Evolutionary conservation across 306 rosid species (phyloP).

Genomic region (Sesbania bispinosa): DNA sequence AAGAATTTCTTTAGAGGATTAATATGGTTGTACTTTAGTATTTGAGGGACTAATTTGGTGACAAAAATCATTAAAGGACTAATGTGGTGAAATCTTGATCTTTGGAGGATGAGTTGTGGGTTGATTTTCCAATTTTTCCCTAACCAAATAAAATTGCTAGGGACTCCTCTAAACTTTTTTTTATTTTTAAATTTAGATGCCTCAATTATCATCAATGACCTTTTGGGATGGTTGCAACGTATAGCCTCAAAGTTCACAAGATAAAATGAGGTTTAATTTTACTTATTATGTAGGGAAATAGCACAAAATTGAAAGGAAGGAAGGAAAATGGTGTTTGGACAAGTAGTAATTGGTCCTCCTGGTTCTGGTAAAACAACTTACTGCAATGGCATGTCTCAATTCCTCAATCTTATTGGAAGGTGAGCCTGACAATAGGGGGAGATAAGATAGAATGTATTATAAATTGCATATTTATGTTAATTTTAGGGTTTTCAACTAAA

Average conservation of each 20-base stretch:
- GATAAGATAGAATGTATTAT: not conserved
- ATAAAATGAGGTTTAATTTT: not conserved
- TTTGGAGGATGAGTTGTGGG: not conserved
- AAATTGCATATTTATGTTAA: too few species aligned
- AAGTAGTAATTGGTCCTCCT: slow-evolving; percentile 93
- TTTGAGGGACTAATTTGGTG: not conserved
- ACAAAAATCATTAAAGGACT: not conserved
- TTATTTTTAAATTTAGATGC: too few species aligned
- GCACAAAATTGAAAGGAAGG: not conserved
- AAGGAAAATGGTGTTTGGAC: slow-evolving; percentile 45
- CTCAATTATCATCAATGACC: too few species aligned
- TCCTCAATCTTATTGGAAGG: slow-evolving; percentile 89
- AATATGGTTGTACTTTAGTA: not conserved
- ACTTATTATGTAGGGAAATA: not conserved
- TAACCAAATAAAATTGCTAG: too few species aligned
- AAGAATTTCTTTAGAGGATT: not conserved
- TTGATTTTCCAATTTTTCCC: too few species aligned
- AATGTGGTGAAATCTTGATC: not conserved
- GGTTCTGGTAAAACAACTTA: slow-evolving; percentile 99
- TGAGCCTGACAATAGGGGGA: not conserved
- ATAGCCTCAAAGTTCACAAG: not conserved
- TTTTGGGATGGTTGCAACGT: not conserved
- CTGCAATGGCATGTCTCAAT: slow-evolving; percentile 99
- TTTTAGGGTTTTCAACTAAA: slow-evolving; percentile 9
- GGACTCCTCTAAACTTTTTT: too few species aligned